These are phyloP conservation scores for Phytophthora kernoviae DNA, from an alignment of 352 stramenopile species.

Conservation along the genomic window DNA sequence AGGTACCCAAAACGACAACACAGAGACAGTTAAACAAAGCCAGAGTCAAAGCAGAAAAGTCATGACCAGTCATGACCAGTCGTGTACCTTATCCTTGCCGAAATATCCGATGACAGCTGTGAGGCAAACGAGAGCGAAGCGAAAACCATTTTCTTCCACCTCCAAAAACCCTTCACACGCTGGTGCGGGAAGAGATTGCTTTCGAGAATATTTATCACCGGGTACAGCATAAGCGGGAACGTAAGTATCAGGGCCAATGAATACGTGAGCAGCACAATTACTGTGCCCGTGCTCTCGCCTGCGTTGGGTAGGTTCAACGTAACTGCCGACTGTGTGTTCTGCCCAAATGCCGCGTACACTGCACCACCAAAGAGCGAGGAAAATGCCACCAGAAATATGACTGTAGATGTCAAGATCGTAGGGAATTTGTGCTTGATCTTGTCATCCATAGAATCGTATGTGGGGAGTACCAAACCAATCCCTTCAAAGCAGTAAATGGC, in stretches of 20 bases:
- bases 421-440: slow-evolving; percentile 60
- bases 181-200: slow-evolving; percentile 48
- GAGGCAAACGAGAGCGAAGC: slow-evolving; percentile 60
- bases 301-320: slow-evolving; percentile 59
- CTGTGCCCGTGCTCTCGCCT: slow-evolving; percentile 47
- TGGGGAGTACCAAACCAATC: slow-evolving; percentile 61
- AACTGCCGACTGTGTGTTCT: slow-evolving; percentile 55
- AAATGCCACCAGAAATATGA: slow-evolving; percentile 47
- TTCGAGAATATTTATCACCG: slow-evolving; percentile 68
- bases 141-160: slow-evolving; percentile 68
- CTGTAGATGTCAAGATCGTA: slow-evolving; percentile 44
- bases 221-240: slow-evolving; percentile 74
- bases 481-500: slow-evolving; percentile 71
- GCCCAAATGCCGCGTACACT: slow-evolving; percentile 52
- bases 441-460: slow-evolving; percentile 61
- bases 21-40: neutral
- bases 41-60: neutral
- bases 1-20: neutral
- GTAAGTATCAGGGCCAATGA: slow-evolving; percentile 63
- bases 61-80: too few relatives aligned
- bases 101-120: slow-evolving; percentile 64
- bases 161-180: slow-evolving; percentile 55
- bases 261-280: slow-evolving; percentile 64
- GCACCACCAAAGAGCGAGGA: slow-evolving; percentile 48
- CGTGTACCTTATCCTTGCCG: slow-evolving; percentile 51